phyloP scores from a whole-genome alignment of 331 rosid genomes.

The Dryas integrifolia region DNA sequence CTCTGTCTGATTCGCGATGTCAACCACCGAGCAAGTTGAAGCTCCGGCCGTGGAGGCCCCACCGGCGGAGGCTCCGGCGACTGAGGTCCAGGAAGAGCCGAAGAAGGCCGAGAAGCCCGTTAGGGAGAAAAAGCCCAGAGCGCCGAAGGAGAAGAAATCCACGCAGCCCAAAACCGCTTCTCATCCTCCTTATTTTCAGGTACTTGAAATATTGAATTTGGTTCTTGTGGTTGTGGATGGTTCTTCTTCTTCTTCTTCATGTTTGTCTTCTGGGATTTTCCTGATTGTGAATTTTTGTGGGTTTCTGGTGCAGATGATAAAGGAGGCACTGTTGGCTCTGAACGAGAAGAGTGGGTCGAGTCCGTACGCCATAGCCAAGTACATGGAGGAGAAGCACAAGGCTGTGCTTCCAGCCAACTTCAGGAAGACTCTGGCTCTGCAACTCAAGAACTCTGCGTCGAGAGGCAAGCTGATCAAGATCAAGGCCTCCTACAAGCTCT shows the following conservation, averaged over 20 bases:
- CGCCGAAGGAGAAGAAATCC: constrained; percentile 54
- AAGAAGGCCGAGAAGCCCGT: constrained; percentile 33
- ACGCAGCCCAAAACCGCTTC: constrained; percentile 51
- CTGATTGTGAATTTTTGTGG: not conserved
- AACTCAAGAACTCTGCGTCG: constrained; percentile 65
- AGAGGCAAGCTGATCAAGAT: constrained; percentile 69
- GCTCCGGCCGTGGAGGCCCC: constrained; percentile 22
- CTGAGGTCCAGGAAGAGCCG: constrained; percentile 32
- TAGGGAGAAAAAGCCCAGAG: constrained; percentile 54
- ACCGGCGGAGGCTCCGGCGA: constrained; percentile 15
- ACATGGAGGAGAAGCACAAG: constrained; percentile 84
- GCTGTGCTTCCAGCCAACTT: constrained; percentile 66
- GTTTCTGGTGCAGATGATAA: constrained; percentile 58
- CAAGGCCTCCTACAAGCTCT: constrained; percentile 76
- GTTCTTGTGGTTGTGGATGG: not conserved
- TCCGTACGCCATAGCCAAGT: constrained; percentile 82
- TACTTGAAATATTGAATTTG: not conserved
- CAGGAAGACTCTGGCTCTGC: constrained; percentile 66
- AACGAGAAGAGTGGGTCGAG: constrained; percentile 82
- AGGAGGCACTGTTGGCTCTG: constrained; percentile 65
- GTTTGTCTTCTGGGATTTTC: not conserved
- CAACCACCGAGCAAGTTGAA: constrained; percentile 37
- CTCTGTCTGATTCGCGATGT: constrained; percentile 31
- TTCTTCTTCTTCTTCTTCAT: not conserved
- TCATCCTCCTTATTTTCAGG: constrained; percentile 91